phyloP scores from a whole-genome alignment of 768 basidiomycete species.

The Leccinum rimulosum region DNA sequence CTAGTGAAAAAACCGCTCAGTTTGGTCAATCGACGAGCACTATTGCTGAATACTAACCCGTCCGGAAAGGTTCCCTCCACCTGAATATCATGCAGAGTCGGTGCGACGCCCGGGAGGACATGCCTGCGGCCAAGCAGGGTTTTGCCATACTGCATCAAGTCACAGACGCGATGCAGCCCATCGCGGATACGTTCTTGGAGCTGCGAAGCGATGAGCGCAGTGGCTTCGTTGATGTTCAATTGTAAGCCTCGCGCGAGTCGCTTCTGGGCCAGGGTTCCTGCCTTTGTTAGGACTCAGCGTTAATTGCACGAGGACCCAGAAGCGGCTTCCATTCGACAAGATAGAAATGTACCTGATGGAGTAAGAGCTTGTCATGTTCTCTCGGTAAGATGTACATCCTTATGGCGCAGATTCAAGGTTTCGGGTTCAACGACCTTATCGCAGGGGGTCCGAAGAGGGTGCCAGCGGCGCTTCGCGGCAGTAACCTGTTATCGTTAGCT shows the following conservation, averaged over 20 bases:
- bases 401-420: neutral
- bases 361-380: conserved; percentile 51
- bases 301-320: neutral
- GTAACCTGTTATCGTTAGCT: neutral
- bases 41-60: conserved; percentile 49
- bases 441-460: neutral
- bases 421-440: neutral
- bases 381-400: neutral
- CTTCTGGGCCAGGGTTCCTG: conserved; percentile 89
- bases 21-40: neutral
- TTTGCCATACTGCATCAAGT: conserved; percentile 95
- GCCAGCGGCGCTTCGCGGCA: neutral
- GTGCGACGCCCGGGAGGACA: conserved; percentile 79
- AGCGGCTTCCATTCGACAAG: neutral
- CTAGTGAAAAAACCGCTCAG: conserved; percentile 4
- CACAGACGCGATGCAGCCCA: conserved; percentile 79
- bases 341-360: conserved; percentile 54
- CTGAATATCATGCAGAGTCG: conserved; percentile 81
- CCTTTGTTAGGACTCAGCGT: conserved; percentile 38
- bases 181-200: conserved; percentile 94
- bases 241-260: conserved; percentile 90
- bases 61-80: conserved; percentile 92
- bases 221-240: conserved; percentile 85
- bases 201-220: conserved; percentile 87
- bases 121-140: conserved; percentile 83